Percentiles rank a stretch among this genome's conserved stretches.
Evolutionary conservation across 345 rosid genomes (phyloP).

Genomic region (Eucalyptus curtisii): DNA sequence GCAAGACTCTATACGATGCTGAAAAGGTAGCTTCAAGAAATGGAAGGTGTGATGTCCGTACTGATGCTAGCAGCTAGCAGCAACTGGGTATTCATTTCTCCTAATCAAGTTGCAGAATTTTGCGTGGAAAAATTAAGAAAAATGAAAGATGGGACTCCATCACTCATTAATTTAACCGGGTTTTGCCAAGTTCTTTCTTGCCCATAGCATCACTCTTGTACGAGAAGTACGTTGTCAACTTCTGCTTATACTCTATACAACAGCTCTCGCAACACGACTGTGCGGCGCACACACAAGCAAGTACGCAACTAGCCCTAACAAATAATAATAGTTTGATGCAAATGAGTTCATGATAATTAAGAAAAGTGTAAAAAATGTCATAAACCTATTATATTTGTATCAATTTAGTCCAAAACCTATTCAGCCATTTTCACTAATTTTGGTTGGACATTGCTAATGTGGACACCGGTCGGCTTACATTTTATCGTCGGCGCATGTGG

Average conservation of each 20-base stretch:
- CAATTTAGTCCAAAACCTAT: too few species aligned
- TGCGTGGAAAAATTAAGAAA: background rate
- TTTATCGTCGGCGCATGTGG: accelerated
- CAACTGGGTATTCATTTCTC: background rate
- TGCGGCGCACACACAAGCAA: background rate
- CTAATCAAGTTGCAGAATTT: background rate
- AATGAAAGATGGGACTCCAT: background rate
- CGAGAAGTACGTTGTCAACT: background rate
- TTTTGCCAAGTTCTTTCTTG: background rate
- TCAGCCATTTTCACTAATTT: too few species aligned
- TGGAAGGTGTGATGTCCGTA: background rate
- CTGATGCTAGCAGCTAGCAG: background rate
- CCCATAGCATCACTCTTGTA: background rate
- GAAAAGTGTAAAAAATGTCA: too few species aligned
- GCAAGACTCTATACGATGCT: background rate
- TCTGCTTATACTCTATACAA: background rate
- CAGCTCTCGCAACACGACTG: background rate
- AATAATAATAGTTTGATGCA: background rate
- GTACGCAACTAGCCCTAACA: background rate
- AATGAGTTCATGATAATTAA: background rate
- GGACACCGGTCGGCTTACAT: accelerated
- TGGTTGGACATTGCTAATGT: accelerated
- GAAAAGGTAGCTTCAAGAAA: background rate
- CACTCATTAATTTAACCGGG: background rate
- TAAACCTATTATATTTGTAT: accelerated